Evolutionary conservation across 345 rosid species (phyloP).

Genomic region (Reutealis trisperma): DNA sequence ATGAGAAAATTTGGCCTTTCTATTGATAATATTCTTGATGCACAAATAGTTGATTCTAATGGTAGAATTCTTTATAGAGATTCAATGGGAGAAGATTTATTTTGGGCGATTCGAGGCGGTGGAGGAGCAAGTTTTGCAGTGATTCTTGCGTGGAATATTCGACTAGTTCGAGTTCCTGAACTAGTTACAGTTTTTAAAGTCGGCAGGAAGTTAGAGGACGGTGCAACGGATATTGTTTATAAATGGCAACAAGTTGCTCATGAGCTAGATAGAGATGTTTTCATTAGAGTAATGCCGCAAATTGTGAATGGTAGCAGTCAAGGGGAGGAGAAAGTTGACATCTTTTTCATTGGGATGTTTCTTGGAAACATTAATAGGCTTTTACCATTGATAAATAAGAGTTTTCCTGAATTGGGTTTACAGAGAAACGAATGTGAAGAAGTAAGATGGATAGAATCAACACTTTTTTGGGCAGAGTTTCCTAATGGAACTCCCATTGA

Average conservation of each 20-base stretch:
- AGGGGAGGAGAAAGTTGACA: not conserved
- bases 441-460: conserved; percentile 52
- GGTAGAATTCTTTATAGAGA: too few relatives aligned
- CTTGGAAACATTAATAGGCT: conserved; percentile 34
- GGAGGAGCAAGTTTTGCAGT: too few relatives aligned
- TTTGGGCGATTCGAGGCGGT: too few relatives aligned
- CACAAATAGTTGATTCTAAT: too few relatives aligned
- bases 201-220: conserved; percentile 26
- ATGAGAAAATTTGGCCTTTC: too few relatives aligned
- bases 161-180: too few relatives aligned
- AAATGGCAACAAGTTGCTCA: conserved; percentile 3
- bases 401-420: conserved; percentile 43
- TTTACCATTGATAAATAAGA: conserved; percentile 8
- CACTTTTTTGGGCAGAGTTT: conserved; percentile 23
- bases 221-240: conserved; percentile 42
- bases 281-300: conserved; percentile 16
- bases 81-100: too few relatives aligned
- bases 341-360: conserved; percentile 33
- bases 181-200: too few relatives aligned
- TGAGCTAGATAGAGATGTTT: conserved; percentile 32
- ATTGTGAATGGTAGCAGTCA: conserved; percentile 11
- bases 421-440: conserved; percentile 40
- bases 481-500: conserved; percentile 24
- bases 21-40: too few relatives aligned
- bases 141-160: too few relatives aligned